phyloP scores from a whole-genome alignment of 192 early-diverging fungal genomes.

The Coemansia sp. region DNA sequence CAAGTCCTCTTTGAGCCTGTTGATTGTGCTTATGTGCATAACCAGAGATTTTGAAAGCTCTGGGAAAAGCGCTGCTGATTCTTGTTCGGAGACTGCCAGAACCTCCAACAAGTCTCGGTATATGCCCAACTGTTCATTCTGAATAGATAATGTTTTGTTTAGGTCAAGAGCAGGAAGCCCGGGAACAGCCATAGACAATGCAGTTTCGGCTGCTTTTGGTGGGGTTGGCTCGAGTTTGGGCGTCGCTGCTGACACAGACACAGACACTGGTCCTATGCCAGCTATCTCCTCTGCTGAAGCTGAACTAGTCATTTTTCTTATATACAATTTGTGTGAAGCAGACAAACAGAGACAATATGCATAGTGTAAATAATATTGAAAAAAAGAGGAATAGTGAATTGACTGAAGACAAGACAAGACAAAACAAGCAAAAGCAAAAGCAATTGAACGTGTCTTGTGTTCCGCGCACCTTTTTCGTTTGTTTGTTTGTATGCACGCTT shows the following conservation, averaged over 20 bases:
- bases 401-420: no score
- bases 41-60: slow-evolving; percentile 32
- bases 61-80: slow-evolving; percentile 36
- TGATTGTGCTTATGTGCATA: slow-evolving; percentile 23
- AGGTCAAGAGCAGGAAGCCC: slow-evolving; percentile 33
- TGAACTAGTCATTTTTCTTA: no score
- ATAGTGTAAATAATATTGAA: no score
- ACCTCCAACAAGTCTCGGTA: slow-evolving; percentile 34
- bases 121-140: slow-evolving; percentile 33
- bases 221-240: no score
- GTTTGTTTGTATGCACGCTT: not conserved
- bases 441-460: no score
- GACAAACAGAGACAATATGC: no score
- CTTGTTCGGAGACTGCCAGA: slow-evolving; percentile 31
- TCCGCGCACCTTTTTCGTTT: not conserved
- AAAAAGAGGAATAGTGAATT: no score
- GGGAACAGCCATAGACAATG: slow-evolving; percentile 23
- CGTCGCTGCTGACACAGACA: not conserved
- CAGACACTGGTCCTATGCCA: not conserved
- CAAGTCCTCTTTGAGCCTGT: slow-evolving; percentile 39
- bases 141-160: slow-evolving; percentile 17
- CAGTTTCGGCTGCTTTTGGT: not conserved
- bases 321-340: no score
- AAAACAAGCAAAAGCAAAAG: no score
- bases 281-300: no score